Evolutionary conservation across 2,329 filamentous ascomycete genomes (phyloP), one percentile per base, ranked within the genome.

Genomic region (Penicillium freii): DNA sequence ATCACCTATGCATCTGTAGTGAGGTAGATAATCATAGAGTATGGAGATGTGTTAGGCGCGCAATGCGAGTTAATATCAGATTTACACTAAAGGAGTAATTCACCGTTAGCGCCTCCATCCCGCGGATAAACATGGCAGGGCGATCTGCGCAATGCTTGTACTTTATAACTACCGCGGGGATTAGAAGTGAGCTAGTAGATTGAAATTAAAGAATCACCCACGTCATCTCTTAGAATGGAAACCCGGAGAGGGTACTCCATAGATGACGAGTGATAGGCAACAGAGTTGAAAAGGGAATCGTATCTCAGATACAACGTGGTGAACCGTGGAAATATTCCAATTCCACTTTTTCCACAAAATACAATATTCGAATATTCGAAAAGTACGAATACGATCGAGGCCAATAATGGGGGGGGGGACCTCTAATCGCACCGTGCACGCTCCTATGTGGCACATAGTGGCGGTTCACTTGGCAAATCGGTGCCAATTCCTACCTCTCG

Each of bases 391-490:
- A 49, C 51, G 36, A 15, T 11, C 11, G 2, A 23, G 29, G 19
- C 27, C 19, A 19, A 21, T 17, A 33, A 33, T 10, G 38, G 19
- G 15, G 19, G 38, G 19, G 15, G 19, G 15, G n/a, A n/a, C 13
- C 48, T 23, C 8, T 7, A 23, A n/a, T 27, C 11, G 43, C 25
- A 17, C 34, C 10, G 51, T 54, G 51, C 51, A 29, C 51, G 50
- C 33, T 17, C 21, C 29, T 9, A 13, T 13, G 11, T 51, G 48
- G 34, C 34, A 49, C 21, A 27, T 11, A 8, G 44, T 47, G 39
- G 43, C 42, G 54, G 31, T 19, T 46, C 45, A 15, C 51, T 44
- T 48, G 34, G 43, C 38, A 38, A 57, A 52, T 53, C 49, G 51
- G 54, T 42, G 50, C 38, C 8, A 19, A 48, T 45, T 34, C 49